These are phyloP conservation scores for Eruca vesicaria DNA, from an alignment of 441 rosid species.

Conservation along the genomic window DNA sequence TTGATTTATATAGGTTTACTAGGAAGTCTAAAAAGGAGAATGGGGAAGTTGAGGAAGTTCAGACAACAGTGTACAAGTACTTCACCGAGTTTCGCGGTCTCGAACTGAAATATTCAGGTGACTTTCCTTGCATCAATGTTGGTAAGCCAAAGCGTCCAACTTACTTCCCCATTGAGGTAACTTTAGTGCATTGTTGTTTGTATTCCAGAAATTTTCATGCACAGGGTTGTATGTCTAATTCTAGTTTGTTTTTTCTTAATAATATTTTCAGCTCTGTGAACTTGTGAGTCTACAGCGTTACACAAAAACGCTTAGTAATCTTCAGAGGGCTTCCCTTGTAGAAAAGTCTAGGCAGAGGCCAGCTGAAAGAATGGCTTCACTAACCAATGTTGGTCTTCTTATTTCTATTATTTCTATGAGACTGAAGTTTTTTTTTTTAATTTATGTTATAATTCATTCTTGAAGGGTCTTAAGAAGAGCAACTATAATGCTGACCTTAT, in stretches of 20 bases:
- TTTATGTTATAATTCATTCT: conserved; percentile 3
- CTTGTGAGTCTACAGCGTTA: conserved; percentile 60
- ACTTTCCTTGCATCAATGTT: conserved; percentile 60
- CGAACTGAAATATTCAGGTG: conserved; percentile 41
- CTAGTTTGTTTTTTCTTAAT: neutral
- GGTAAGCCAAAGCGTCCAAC: conserved; percentile 60
- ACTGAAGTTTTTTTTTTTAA: neutral
- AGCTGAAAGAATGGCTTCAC: conserved; percentile 44
- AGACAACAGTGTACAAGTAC: conserved; percentile 48
- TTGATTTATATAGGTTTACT: conserved; percentile 39
- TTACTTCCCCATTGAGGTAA: conserved; percentile 55
- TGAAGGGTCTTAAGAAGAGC: conserved; percentile 45
- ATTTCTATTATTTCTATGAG: neutral
- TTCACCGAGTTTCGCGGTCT: conserved; percentile 41
- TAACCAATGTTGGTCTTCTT: conserved; percentile 40
- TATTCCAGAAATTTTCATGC: neutral
- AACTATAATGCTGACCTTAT: conserved; percentile 45
- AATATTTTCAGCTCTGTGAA: conserved; percentile 43
- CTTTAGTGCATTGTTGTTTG: neutral
- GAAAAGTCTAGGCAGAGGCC: conserved; percentile 72
- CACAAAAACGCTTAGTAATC: conserved; percentile 46
- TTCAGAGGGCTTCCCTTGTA: conserved; percentile 52
- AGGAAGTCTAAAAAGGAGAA: conserved; percentile 30
- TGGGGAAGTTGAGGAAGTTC: conserved; percentile 35
- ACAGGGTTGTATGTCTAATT: neutral